These are phyloP conservation scores for Mitragyna speciosa DNA, from an alignment of 257 asterid genomes.

Conservation along the genomic window DNA sequence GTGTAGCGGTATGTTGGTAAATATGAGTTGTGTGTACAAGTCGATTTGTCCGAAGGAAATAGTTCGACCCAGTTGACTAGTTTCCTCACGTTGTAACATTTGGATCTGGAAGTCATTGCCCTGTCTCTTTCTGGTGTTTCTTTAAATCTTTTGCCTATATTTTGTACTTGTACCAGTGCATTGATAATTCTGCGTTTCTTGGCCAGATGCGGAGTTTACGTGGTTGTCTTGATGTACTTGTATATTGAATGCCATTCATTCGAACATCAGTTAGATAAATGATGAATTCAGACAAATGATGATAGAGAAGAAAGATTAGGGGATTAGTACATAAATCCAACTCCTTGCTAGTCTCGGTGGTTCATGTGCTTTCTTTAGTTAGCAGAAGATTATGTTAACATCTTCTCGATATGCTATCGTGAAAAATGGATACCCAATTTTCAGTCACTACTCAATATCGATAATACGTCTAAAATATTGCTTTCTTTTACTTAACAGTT, in stretches of 20 bases:
- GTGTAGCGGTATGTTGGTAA: not conserved
- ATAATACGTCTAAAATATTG: not conserved
- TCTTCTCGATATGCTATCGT: no score
- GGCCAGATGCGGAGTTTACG: not conserved
- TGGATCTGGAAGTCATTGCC: slow-evolving; percentile 1
- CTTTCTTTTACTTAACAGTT: not conserved
- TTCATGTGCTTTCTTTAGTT: no score
- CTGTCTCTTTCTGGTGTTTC: not conserved
- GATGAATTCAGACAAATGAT: no score
- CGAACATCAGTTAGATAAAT: not conserved
- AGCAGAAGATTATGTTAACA: not conserved
- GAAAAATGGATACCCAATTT: no score
- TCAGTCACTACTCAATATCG: not conserved
- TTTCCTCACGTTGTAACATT: not conserved
- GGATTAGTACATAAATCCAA: no score
- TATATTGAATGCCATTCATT: not conserved
- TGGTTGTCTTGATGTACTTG: slow-evolving; percentile 2
- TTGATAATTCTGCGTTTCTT: not conserved
- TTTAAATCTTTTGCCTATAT: not conserved
- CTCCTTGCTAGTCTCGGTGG: not conserved
- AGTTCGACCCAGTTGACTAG: not conserved
- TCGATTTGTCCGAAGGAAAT: not conserved
- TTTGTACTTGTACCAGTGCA: not conserved
- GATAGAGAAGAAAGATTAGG: no score
- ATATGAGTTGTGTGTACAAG: not conserved